Base-by-base conservation (phyloP, 2,329 filamentous ascomycete genomes). In the Colletotrichum chlorophyti region DNA sequence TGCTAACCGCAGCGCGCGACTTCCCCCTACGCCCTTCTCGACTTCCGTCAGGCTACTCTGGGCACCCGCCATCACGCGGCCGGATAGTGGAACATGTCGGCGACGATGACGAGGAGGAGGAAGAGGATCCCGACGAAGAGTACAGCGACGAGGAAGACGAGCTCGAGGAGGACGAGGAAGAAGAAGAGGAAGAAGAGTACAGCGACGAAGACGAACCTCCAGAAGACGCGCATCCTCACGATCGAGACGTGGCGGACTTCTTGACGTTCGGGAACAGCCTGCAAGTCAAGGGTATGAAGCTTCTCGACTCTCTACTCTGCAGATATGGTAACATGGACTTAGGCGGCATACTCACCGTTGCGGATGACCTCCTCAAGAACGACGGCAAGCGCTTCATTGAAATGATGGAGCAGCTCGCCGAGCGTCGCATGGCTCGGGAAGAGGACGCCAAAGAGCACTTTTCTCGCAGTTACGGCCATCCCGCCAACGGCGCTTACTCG, bases 331-430 rank as follows among this genome's bases (percentile, higher is more conserved):
- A 77, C 75, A 74, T 75, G 73, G 74, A 75, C 69, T 75, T 84
- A 92, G 93, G 95, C 81, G 96, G 95, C 72, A 97, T 99, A 76
- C 87, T 99, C 73, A 99, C 95, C 65, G 95, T 99, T 70, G 95
- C 95, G 74, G 95, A 99, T 80, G 95, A 99, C 77, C 83, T 99
- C 65, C 85, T 99, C 63, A 98, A 98, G 76, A 99, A 99, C 76
- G 95, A 99, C 75, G 95, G 95, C 69, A 97, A 96, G 76, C 96
- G 97, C 71, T 99, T 99, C 79, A 99, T 99, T 76, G 95, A 99
- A 74, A 99, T 99, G 95, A 99, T 99, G 95, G 95, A 99, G 75
- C 94, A 98, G 78, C 84, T 99, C 68, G 95, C 95, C 32, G 95
- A 99, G 78, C 91, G 94, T 68, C 87, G 95, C 68, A 97, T 99